Conservation (phyloP, 164 flowering plant species). For the Litsea cubeba region DNA sequence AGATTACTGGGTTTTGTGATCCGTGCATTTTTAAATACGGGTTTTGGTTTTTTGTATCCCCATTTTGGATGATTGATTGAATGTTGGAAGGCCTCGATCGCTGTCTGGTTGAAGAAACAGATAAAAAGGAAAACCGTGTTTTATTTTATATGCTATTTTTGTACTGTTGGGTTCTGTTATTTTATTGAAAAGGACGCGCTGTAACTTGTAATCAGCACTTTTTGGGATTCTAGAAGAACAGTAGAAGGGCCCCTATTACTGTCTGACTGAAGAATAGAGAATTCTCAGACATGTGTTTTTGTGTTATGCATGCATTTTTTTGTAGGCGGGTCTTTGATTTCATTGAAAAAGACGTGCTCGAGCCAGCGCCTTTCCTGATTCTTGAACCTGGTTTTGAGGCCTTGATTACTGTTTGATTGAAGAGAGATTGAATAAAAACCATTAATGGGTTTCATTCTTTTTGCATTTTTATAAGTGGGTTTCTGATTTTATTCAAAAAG, state of each 20-base stretch:
- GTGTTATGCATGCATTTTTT: no score
- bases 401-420: not conserved
- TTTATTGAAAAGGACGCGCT: not conserved
- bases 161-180: no score
- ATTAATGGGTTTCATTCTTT: slow-evolving; percentile 1
- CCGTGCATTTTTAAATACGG: no score
- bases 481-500: slow-evolving; percentile 2
- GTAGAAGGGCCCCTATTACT: no score
- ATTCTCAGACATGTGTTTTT: no score
- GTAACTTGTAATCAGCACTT: not conserved
- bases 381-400: not conserved
- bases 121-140: not conserved
- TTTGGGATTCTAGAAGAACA: not conserved
- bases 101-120: not conserved
- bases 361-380: not conserved
- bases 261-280: no score
- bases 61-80: no score
- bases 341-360: not conserved
- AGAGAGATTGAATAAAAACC: not conserved
- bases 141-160: not conserved
- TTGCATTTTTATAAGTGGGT: slow-evolving; percentile 1
- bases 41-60: no score
- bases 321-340: not conserved
- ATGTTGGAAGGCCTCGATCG: no score
- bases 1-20: no score